A percentile compares a stretch with the other conserved stretches of the same genome.
Evolutionary conservation across 257 asterid species (phyloP).

Genomic region (Misopates orontium): DNA sequence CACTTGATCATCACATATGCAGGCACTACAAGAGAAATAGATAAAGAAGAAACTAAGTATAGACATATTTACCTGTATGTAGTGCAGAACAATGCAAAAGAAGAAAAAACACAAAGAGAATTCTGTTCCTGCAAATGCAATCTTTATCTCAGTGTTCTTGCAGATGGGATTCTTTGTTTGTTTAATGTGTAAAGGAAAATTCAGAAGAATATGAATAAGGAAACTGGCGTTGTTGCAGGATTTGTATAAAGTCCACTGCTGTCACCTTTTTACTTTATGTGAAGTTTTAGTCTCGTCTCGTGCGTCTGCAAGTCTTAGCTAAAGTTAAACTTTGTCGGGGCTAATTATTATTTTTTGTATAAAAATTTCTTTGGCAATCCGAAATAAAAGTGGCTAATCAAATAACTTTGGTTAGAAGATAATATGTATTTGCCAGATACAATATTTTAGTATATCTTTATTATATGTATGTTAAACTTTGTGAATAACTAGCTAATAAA

Average conservation of each 20-base stretch:
- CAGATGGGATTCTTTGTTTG: slow-evolving; percentile 31
- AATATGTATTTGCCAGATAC: no score
- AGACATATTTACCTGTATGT: slow-evolving; percentile 36
- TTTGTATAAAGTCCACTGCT: slow-evolving; percentile 11
- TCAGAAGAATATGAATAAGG: background rate
- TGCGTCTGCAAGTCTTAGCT: slow-evolving; percentile 4
- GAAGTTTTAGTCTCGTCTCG: background rate
- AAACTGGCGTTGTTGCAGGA: background rate
- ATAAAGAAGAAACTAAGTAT: background rate
- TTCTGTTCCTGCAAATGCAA: slow-evolving; percentile 23
- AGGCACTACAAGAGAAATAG: background rate
- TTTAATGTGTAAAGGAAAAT: background rate
- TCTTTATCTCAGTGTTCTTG: slow-evolving; percentile 7
- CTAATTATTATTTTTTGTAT: background rate
- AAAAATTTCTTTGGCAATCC: background rate
- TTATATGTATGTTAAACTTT: no score
- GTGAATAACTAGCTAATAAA: no score
- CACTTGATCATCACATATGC: slow-evolving; percentile 26
- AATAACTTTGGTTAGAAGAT: no score
- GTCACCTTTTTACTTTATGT: slow-evolving; percentile 9
- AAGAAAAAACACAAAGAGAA: slow-evolving; percentile 8
- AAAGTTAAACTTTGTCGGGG: slow-evolving; percentile 16
- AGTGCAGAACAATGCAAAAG: slow-evolving; percentile 27
- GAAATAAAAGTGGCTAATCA: no score
- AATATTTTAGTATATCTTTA: no score